Evolutionary conservation across 2,329 filamentous ascomycete species (phyloP).

Genomic region (Colletotrichum gigasporum): DNA sequence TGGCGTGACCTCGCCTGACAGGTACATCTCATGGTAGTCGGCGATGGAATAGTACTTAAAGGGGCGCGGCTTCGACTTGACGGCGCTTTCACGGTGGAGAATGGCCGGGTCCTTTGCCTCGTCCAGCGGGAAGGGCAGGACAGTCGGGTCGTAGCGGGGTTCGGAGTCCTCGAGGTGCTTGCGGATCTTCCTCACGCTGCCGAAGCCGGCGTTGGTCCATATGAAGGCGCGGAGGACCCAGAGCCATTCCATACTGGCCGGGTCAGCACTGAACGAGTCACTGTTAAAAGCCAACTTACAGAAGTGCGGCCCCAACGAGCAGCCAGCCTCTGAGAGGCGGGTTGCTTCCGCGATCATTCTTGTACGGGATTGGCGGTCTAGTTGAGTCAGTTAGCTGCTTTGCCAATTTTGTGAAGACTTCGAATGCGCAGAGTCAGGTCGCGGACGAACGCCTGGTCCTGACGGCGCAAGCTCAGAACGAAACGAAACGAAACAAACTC

Average conservation of each 20-base stretch:
- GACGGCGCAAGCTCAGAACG: not conserved
- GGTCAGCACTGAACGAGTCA: not conserved
- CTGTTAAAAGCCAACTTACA: constrained; percentile 56
- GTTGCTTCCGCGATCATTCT: constrained; percentile 59
- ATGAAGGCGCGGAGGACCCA: constrained; percentile 62
- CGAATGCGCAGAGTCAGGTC: not conserved
- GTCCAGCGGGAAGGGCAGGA: constrained; percentile 51
- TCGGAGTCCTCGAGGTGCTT: constrained; percentile 60
- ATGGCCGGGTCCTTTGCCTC: constrained; percentile 51
- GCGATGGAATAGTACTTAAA: constrained; percentile 46
- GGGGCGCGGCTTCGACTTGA: constrained; percentile 18
- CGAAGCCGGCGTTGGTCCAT: constrained; percentile 73
- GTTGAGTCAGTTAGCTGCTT: constrained; percentile 2
- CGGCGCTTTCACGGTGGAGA: constrained; percentile 24
- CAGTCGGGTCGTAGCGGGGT: constrained; percentile 56
- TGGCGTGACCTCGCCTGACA: constrained; percentile 56
- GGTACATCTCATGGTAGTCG: constrained; percentile 55
- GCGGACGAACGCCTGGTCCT: not conserved
- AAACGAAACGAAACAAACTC: constrained; percentile 23
- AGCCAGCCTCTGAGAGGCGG: constrained; percentile 66
- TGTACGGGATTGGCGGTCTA: constrained; percentile 52
- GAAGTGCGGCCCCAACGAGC: constrained; percentile 60
- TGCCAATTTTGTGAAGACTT: too few relatives aligned
- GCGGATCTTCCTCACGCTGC: constrained; percentile 61
- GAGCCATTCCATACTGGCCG: constrained; percentile 63